phyloP scores from a whole-genome alignment of 257 asterid genomes.

The Scutellaria minor region DNA sequence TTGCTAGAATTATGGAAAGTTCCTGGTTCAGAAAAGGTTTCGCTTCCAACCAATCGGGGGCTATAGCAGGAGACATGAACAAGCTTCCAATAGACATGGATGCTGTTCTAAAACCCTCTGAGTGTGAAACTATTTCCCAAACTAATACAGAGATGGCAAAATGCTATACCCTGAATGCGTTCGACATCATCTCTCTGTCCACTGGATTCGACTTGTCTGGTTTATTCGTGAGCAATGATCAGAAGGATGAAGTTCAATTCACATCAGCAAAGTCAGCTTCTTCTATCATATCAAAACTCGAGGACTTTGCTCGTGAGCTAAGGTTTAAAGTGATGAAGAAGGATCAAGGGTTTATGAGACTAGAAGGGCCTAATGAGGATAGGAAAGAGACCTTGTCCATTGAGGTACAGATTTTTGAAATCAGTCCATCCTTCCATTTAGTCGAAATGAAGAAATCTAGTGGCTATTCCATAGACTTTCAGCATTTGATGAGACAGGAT shows the following conservation, averaged over 20 bases:
- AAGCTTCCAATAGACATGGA: slow-evolving; percentile 32
- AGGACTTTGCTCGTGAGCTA: slow-evolving; percentile 52
- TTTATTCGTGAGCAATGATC: slow-evolving; percentile 59
- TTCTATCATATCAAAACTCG: slow-evolving; percentile 55
- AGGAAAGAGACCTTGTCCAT: slow-evolving; percentile 48
- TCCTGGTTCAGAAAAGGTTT: slow-evolving; percentile 71
- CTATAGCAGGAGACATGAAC: slow-evolving; percentile 30
- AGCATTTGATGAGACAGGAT: slow-evolving; percentile 46
- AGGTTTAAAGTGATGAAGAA: slow-evolving; percentile 53
- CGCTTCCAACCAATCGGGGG: slow-evolving; percentile 18
- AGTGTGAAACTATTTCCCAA: slow-evolving; percentile 10
- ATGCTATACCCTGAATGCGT: slow-evolving; percentile 62
- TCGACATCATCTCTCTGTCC: slow-evolving; percentile 81
- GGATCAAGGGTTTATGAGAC: slow-evolving; percentile 55
- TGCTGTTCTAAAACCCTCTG: slow-evolving; percentile 12
- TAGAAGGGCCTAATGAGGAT: slow-evolving; percentile 46
- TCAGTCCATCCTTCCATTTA: slow-evolving; percentile 54
- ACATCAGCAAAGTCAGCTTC: slow-evolving; percentile 51
- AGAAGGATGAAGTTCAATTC: slow-evolving; percentile 71
- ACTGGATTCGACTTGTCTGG: slow-evolving; percentile 79
- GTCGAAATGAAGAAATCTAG: slow-evolving; percentile 67
- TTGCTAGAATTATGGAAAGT: slow-evolving; percentile 57
- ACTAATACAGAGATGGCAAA: slow-evolving; percentile 42
- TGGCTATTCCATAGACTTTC: slow-evolving; percentile 64
- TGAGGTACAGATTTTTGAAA: slow-evolving; percentile 53